These are phyloP conservation scores for Trichoderma orchidacearum DNA, from an alignment of 495 filamentous ascomycete genomes.

Conservation along the genomic window DNA sequence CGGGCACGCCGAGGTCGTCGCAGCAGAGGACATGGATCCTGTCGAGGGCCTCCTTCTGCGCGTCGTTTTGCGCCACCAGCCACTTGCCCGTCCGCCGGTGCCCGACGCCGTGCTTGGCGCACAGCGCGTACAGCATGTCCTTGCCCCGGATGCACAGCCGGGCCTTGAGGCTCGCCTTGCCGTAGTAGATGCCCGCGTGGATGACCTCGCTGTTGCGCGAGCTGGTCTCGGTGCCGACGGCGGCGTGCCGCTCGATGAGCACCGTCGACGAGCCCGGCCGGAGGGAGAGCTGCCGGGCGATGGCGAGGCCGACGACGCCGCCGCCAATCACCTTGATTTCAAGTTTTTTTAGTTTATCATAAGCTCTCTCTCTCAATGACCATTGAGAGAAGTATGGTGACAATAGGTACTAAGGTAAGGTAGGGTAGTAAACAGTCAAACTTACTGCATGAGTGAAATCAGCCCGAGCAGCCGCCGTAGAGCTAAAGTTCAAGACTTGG, in stretches of 20 bases:
- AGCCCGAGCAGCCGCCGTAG: constrained; percentile 22
- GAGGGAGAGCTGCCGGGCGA: constrained; percentile 61
- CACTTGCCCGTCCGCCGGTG: constrained; percentile 76
- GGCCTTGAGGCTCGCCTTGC: constrained; percentile 62
- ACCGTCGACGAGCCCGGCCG: constrained; percentile 44
- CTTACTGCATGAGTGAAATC: constrained; percentile 77
- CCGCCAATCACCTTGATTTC: constrained; percentile 62
- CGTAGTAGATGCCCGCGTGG: constrained; percentile 92
- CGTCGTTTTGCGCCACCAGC: constrained; percentile 74
- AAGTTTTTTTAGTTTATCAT: not conserved
- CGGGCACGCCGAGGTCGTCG: constrained; percentile 52
- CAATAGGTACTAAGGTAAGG: not conserved
- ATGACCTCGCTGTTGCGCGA: constrained; percentile 95
- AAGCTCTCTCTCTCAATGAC: not conserved
- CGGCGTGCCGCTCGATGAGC: constrained; percentile 66
- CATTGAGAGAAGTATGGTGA: not conserved
- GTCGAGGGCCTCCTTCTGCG: constrained; percentile 52
- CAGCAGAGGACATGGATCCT: constrained; percentile 53
- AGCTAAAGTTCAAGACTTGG: constrained; percentile 14
- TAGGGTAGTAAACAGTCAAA: not conserved
- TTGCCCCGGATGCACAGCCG: constrained; percentile 66
- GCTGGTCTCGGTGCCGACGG: constrained; percentile 79
- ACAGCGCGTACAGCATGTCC: constrained; percentile 66
- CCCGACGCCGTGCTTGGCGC: constrained; percentile 49
- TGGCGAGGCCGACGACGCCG: constrained; percentile 84